Percentiles rank a stretch among this genome's conserved stretches.
phyloP scores from a whole-genome alignment of 192 early-diverging fungal species.

The Neocallimastix lanati region DNA sequence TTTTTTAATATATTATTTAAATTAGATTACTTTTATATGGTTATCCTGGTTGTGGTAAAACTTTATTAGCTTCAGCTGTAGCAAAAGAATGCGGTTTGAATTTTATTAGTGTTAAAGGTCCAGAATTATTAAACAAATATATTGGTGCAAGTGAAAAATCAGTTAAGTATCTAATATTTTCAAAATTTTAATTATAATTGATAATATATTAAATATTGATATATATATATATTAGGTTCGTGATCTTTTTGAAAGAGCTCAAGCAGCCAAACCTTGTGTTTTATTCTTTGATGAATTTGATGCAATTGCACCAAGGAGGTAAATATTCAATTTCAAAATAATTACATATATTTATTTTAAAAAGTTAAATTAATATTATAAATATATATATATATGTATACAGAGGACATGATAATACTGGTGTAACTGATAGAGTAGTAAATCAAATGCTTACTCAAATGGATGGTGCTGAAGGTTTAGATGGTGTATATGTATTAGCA shows the following conservation, averaged over 20 bases:
- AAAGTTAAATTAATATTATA: no score
- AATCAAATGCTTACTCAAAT: constrained; percentile 97
- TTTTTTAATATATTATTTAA: neutral
- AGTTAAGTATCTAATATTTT: no score
- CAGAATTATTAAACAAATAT: constrained; percentile 95
- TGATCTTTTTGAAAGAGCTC: constrained; percentile 85
- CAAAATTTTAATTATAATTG: no score
- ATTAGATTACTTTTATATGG: constrained; percentile 78
- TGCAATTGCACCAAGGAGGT: constrained; percentile 80
- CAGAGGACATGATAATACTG: constrained; percentile 94
- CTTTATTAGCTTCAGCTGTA: constrained; percentile 81
- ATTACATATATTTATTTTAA: no score
- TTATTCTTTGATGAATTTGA: constrained; percentile 99
- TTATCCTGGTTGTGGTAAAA: constrained; percentile 97
- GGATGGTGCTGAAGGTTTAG: constrained; percentile 92
- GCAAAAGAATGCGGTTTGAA: constrained; percentile 93
- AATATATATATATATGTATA: no score
- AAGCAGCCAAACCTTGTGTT: constrained; percentile 82
- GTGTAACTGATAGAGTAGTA: constrained; percentile 94
- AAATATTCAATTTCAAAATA: neutral
- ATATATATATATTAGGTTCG: constrained; percentile 26
- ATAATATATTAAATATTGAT: no score
- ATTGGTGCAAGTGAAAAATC: constrained; percentile 93
- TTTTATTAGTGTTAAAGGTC: constrained; percentile 93
- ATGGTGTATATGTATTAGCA: constrained; percentile 91